Base-by-base conservation (phyloP, 192 early-diverging fungal genomes). In the Entomortierella chlamydospora region DNA sequence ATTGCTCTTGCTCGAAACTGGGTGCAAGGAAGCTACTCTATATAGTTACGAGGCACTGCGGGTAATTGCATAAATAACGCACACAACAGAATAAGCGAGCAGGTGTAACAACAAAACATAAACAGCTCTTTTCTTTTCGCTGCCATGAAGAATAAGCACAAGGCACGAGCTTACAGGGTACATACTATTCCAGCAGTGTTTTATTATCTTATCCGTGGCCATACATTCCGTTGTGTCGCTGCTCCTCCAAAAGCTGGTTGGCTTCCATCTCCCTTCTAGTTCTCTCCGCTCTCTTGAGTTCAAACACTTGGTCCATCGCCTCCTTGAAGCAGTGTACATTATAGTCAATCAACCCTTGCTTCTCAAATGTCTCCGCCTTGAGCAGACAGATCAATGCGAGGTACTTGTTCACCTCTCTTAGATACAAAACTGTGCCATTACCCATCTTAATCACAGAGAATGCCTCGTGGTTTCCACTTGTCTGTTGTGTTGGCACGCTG, bases 291-390 rank as follows among this genome's bases (percentile, higher is more conserved):
- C 84, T 55, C 65, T 83, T 81, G 37, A 90, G 77, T 57, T 90
- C 85, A 86, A 95, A 93, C 7, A 96, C 93, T 33, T 95, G 90
- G 43, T 89, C 83, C 59, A 96, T 88, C 26, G 93, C 92, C 61
- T 95, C 88, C 57, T 89, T 87, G 80, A 96, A 94, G 57, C 90
- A 90, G 34, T 89, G 83, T 70, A 96, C 94, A 73, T 96, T 96
- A 72, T 92, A 96, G 74, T 96, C 94, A 56, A 96, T 89, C 76
- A 96, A 64, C 13, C 93, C 95, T 58, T 87, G 86, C 62, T 93
- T 92, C 67, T 94, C 93, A 83, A 93, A 95, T 53, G 92, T 93
- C 68, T 95, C 95, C 29, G 91, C 87, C 25, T 93, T 83, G 23
- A 96, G 58, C 54, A 96, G 70, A 79, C 91, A 93, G 29, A 96